Evolutionary conservation across 2,329 filamentous ascomycete species (phyloP).

Genomic region (Penicillium rolfsii): DNA sequence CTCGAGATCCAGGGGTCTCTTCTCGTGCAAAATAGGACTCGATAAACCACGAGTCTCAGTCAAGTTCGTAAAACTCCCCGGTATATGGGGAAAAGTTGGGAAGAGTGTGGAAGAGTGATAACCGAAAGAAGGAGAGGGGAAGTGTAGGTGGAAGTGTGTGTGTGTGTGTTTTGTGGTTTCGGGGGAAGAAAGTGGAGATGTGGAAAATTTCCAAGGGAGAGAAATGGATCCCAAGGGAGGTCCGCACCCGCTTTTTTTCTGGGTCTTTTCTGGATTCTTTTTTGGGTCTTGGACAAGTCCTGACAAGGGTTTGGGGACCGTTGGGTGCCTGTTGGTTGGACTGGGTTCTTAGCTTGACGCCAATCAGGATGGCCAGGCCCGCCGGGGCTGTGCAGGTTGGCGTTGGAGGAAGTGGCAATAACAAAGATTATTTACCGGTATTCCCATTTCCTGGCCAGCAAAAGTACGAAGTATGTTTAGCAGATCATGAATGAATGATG

Average conservation of each 20-base stretch:
- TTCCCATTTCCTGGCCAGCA: slow-evolving; percentile 13
- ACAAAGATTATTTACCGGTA: slow-evolving; percentile 15
- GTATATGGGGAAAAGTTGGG: not conserved
- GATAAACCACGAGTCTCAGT: slow-evolving; percentile 1
- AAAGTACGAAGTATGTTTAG: not conserved
- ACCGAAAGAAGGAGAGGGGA: not conserved
- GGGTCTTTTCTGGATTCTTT: slow-evolving; percentile 1
- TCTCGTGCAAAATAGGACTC: not conserved
- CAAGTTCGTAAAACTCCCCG: not conserved
- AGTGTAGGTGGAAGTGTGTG: not conserved
- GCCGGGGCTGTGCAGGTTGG: slow-evolving; percentile 11
- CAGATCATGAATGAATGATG: not conserved
- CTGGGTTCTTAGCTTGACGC: not conserved
- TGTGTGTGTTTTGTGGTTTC: slow-evolving; percentile 5
- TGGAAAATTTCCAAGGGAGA: slow-evolving; percentile 7
- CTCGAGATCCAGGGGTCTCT: slow-evolving; percentile 1
- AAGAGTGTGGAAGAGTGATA: not conserved
- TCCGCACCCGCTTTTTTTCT: not conserved
- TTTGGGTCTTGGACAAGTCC: not conserved
- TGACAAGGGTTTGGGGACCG: not conserved
- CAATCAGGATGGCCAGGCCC: slow-evolving; percentile 7
- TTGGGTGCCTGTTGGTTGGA: slow-evolving; percentile 2
- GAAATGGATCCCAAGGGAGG: slow-evolving; percentile 1
- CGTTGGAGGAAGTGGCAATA: slow-evolving; percentile 18
- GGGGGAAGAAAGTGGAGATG: not conserved